Conservation (phyloP, 179 eudicot species). For the Carnegiea gigantea region DNA sequence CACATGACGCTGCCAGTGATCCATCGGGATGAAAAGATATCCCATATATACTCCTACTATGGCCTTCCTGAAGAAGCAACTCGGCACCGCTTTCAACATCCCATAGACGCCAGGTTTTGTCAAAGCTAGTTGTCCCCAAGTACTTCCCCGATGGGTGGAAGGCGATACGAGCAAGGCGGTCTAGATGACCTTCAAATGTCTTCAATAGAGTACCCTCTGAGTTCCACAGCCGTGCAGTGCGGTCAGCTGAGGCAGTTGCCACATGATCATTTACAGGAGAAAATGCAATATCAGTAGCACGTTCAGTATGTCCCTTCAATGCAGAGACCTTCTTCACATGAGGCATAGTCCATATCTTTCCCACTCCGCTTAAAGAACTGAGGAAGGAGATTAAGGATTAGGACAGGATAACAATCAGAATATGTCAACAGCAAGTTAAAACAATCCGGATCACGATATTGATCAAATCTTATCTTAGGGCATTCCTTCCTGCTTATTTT, state of each 20-base stretch:
- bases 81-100: constrained; percentile 79
- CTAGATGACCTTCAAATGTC: constrained; percentile 83
- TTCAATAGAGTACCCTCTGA: constrained; percentile 58
- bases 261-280: constrained; percentile 64
- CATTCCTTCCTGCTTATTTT: no score
- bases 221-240: constrained; percentile 81
- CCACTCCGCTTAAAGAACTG: constrained; percentile 83
- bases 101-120: constrained; percentile 98
- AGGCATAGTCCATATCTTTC: constrained; percentile 93
- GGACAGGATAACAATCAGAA: not conserved
- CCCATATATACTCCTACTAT: constrained; percentile 90
- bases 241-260: constrained; percentile 94
- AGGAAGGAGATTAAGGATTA: constrained; percentile 16
- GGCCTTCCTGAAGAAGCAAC: constrained; percentile 97
- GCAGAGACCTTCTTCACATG: constrained; percentile 53
- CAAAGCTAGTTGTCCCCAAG: constrained; percentile 96
- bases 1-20: constrained; percentile 86
- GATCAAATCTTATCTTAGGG: constrained; percentile 8
- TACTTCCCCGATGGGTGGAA: constrained; percentile 94
- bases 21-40: constrained; percentile 84
- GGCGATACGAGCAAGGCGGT: constrained; percentile 84
- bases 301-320: constrained; percentile 87
- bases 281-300: constrained; percentile 77
- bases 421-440: not conserved
- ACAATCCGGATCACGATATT: not conserved